These are phyloP conservation scores for Pichia thaimueangensis DNA, from an alignment of 805 yeast species.

Conservation along the genomic window DNA sequence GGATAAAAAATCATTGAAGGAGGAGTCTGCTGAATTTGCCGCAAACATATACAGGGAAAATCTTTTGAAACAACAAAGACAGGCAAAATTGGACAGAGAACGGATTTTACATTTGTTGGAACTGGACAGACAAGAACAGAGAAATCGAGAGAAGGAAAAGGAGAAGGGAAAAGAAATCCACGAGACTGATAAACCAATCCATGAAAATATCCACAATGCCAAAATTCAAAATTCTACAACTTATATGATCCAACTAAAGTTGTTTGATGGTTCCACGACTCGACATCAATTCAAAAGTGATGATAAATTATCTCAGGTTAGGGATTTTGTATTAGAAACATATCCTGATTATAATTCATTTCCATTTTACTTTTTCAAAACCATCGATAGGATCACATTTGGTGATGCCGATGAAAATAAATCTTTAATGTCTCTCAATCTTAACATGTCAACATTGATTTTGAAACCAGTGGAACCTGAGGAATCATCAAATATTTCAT, in stretches of 20 bases:
- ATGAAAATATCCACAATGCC: slow-evolving; percentile 21
- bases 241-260: slow-evolving; percentile 42
- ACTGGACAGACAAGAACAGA: slow-evolving; percentile 37
- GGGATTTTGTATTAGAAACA: slow-evolving; percentile 51
- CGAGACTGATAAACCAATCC: slow-evolving; percentile 7
- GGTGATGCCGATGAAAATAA: slow-evolving; percentile 53
- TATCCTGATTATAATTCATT: slow-evolving; percentile 41
- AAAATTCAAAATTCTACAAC: slow-evolving; percentile 33
- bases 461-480: slow-evolving; percentile 49
- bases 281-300: slow-evolving; percentile 42
- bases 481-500: slow-evolving; percentile 12
- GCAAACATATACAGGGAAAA: slow-evolving; percentile 35
- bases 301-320: slow-evolving; percentile 48
- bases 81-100: slow-evolving; percentile 45
- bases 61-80: slow-evolving; percentile 29
- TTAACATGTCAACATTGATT: slow-evolving; percentile 66
- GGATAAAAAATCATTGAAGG: slow-evolving; percentile 27
- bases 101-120: slow-evolving; percentile 47
- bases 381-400: slow-evolving; percentile 58
- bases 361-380: slow-evolving; percentile 45
- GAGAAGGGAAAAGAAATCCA: background rate
- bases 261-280: slow-evolving; percentile 60
- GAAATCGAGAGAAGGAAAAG: slow-evolving; percentile 5
- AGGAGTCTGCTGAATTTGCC: slow-evolving; percentile 35
- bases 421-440: slow-evolving; percentile 46